A percentile compares a stretch with the other conserved stretches of the same genome.
Evolutionary conservation across 2,329 filamentous ascomycete species (phyloP).

Genomic region (Diplodia intermedia): DNA sequence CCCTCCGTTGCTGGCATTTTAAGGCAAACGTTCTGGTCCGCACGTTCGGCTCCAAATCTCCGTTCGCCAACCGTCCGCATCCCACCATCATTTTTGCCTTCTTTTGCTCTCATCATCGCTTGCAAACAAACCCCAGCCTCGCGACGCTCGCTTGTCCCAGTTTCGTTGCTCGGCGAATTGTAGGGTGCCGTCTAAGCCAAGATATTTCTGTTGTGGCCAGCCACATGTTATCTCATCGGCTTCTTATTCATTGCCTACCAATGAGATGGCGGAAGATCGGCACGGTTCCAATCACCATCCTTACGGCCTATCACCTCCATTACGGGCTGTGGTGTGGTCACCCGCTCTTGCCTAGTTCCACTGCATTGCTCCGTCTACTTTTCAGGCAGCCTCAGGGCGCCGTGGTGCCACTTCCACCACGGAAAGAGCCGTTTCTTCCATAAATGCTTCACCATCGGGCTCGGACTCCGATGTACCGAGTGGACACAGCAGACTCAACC

Average conservation of each 20-base stretch:
- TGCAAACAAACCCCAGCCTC: not conserved
- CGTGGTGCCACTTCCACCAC: slow-evolving; percentile 1
- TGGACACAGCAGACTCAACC: not conserved
- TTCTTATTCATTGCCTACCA: slow-evolving; percentile 9
- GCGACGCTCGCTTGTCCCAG: not conserved
- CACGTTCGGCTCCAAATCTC: not conserved
- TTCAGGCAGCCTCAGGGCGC: slow-evolving; percentile 22
- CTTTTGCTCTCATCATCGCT: not conserved
- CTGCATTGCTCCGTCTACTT: slow-evolving; percentile 1
- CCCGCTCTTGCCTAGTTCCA: slow-evolving; percentile 4
- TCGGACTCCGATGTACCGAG: not conserved
- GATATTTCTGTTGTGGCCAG: slow-evolving; percentile 11
- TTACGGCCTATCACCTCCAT: not conserved
- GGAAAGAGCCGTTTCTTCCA: not conserved
- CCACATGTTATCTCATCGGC: slow-evolving; percentile 21
- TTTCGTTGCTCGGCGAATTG: not conserved
- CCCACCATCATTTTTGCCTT: slow-evolving; percentile 1
- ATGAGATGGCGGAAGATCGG: not conserved
- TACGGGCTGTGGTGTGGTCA: slow-evolving; percentile 12
- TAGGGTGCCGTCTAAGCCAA: slow-evolving; percentile 7
- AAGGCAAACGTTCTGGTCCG: slow-evolving; percentile 16
- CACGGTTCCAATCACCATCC: not conserved
- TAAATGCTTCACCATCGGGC: not conserved
- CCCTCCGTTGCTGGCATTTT: not conserved
- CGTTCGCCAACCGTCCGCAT: not conserved